Conservation (phyloP, 208 protist species). For the Phytomonas serpens region DNA sequence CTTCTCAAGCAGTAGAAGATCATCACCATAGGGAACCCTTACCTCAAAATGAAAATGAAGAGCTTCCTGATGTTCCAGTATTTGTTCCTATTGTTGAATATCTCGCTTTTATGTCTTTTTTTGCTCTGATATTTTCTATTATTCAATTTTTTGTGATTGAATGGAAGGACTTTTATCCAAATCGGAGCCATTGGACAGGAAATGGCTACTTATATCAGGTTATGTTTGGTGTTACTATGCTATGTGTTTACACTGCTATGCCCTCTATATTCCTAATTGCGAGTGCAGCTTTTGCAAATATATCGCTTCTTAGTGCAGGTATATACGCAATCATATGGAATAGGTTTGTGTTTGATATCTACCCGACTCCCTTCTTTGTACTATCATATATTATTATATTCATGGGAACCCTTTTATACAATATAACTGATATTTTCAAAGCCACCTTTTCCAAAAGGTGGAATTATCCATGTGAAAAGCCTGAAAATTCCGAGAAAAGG, state of each 20-base stretch:
- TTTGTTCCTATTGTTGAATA: slow-evolving; percentile 73
- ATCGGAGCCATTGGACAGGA: slow-evolving; percentile 37
- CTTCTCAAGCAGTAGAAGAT: neutral
- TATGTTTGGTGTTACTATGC: slow-evolving; percentile 77
- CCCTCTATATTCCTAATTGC: slow-evolving; percentile 59
- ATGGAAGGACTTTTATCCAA: slow-evolving; percentile 47
- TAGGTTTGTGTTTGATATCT: slow-evolving; percentile 65
- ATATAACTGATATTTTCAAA: slow-evolving; percentile 51
- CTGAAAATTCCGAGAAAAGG: neutral
- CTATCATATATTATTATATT: slow-evolving; percentile 68
- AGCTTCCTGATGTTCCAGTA: slow-evolving; percentile 33
- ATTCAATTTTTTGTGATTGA: slow-evolving; percentile 79
- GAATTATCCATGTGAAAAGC: slow-evolving; percentile 54
- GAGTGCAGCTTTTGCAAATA: slow-evolving; percentile 76
- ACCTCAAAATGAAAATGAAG: slow-evolving; percentile 6
- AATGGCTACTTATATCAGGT: slow-evolving; percentile 71
- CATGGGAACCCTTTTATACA: slow-evolving; percentile 54
- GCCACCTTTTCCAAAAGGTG: slow-evolving; percentile 33
- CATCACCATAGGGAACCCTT: neutral
- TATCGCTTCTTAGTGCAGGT: slow-evolving; percentile 65
- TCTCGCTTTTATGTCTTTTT: slow-evolving; percentile 65
- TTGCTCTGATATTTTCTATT: slow-evolving; percentile 46
- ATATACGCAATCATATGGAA: slow-evolving; percentile 84
- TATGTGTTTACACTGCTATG: slow-evolving; percentile 70
- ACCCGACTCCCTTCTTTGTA: slow-evolving; percentile 60